Percentiles rank a stretch among this genome's conserved stretches.
Evolutionary conservation across 108 stramenopile species (phyloP).

Genomic region (Nitzschia sp.): DNA sequence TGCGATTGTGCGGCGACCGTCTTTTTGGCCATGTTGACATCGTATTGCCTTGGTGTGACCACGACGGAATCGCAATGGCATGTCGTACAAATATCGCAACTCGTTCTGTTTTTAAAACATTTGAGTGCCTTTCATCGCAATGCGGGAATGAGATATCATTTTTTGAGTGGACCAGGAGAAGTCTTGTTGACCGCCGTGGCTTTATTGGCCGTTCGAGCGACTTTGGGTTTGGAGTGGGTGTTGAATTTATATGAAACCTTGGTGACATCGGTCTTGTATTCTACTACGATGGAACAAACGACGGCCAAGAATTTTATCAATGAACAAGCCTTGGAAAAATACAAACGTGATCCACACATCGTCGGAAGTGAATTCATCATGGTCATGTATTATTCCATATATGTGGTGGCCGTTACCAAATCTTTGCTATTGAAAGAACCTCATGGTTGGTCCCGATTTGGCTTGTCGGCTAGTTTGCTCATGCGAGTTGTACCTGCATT

Average conservation of each 20-base stretch:
- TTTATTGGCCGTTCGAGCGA: slow-evolving; percentile 66
- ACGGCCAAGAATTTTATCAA: slow-evolving; percentile 9
- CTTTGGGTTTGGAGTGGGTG: slow-evolving; percentile 80
- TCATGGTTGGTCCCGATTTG: slow-evolving; percentile 85
- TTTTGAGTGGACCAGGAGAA: slow-evolving; percentile 89
- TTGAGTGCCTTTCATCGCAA: slow-evolving; percentile 84
- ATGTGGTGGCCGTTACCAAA: slow-evolving; percentile 64
- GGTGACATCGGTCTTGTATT: slow-evolving; percentile 37
- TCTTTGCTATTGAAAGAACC: slow-evolving; percentile 54
- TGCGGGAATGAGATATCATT: slow-evolving; percentile 81
- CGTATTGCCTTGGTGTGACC: slow-evolving; percentile 77
- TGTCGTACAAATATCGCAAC: slow-evolving; percentile 81
- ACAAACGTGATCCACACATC: slow-evolving; percentile 49
- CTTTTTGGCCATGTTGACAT: slow-evolving; percentile 75
- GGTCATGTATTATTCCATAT: slow-evolving; percentile 64
- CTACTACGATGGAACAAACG: slow-evolving; percentile 27
- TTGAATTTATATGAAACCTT: slow-evolving; percentile 55
- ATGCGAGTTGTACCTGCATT: slow-evolving; percentile 83
- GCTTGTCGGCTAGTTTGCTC: slow-evolving; percentile 65
- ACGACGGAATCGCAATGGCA: slow-evolving; percentile 80
- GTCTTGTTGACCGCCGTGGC: slow-evolving; percentile 63
- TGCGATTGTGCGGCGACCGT: slow-evolving; percentile 84
- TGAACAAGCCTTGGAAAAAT: slow-evolving; percentile 41
- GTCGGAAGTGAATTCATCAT: slow-evolving; percentile 63
- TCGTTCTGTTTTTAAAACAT: slow-evolving; percentile 87